Evolutionary conservation across 805 yeast genomes (phyloP).

Genomic region (Cyberlindnera xylosilytica): DNA sequence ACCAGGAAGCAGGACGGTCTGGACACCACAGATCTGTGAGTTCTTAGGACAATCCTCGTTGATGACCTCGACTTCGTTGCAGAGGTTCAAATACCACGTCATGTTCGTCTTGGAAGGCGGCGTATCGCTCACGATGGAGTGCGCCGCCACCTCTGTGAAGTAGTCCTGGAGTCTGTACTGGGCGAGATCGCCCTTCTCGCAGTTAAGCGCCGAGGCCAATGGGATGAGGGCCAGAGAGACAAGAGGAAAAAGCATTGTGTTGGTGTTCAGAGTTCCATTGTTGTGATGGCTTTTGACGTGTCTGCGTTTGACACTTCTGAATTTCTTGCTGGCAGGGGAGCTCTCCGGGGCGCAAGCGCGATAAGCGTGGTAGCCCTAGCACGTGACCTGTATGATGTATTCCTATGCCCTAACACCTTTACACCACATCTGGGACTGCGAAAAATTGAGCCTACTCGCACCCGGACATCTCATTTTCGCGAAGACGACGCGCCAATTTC

Average conservation of each 20-base stretch:
- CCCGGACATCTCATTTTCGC: constrained; percentile 5
- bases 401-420: constrained; percentile 5
- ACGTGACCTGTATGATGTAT: not conserved
- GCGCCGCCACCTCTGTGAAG: constrained; percentile 47
- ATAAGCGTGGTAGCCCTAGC: constrained; percentile 9
- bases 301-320: not conserved
- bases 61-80: constrained; percentile 44
- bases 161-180: constrained; percentile 20
- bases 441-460: constrained; percentile 8
- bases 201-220: constrained; percentile 16
- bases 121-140: constrained; percentile 46
- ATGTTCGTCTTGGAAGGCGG: constrained; percentile 73
- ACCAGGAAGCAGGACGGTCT: constrained; percentile 50
- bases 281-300: not conserved
- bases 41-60: constrained; percentile 57
- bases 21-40: constrained; percentile 77
- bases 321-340: not conserved
- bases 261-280: not conserved
- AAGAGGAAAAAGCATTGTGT: not conserved
- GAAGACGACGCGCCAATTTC: not conserved
- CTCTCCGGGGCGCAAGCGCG: constrained; percentile 6
- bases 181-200: constrained; percentile 20
- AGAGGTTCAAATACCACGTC: constrained; percentile 71
- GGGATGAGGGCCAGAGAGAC: not conserved
- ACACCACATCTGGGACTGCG: constrained; percentile 13